Base-by-base conservation (phyloP, 116 monocot genomes). In the Thalassia testudinum region DNA sequence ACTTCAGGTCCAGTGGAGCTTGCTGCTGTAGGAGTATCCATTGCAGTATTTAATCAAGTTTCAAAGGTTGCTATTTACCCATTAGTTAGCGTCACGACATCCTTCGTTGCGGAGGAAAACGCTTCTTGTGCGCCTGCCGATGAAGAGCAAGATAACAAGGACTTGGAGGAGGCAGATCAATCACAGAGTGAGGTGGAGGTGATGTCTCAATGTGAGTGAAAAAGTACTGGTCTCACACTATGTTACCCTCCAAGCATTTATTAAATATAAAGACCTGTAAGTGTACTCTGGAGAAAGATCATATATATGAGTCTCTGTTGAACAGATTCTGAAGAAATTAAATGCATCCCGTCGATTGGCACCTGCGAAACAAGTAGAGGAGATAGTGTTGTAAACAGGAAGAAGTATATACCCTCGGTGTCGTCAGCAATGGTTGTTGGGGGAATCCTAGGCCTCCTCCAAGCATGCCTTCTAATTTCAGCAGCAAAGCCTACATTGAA, bases 1-100 rank as follows among this genome's bases (percentile, higher is more conserved):
- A 5, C 11, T 24, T 37, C 67, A 85, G 84, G 80, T 60, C 64
- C 79, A 10, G 77, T 74, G 24, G 77, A 82, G 63, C 78, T 79
- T 53, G 86, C 82, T 49, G 92, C 79, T 50, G 92, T 86, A 12
- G 86, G 82, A 18, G 79, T 86, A 14, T 67, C 86, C 12, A 82
- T 92, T 64, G 82, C 86, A 14, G 64, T 82, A 50, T 86, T 86
- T 61, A 91, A 85, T 64, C 90, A 91, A 58, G 62, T 81, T 14
- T 81, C 85, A 49, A 91, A 63, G 52, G 52, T 91, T 50, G 78
- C 85, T 29, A 91, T 91, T 37, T 91, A 81, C 50, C 90, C 90
- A 18, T 73, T 91, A 50, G 85, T 91, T 27, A 91, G 90, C 56
- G 85, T 91, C 26, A 85, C 90, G 21, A 91, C 90, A 51, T 91